These are phyloP conservation scores for Suhomyces kilbournensis DNA, from an alignment of 805 yeast species.

Conservation along the genomic window DNA sequence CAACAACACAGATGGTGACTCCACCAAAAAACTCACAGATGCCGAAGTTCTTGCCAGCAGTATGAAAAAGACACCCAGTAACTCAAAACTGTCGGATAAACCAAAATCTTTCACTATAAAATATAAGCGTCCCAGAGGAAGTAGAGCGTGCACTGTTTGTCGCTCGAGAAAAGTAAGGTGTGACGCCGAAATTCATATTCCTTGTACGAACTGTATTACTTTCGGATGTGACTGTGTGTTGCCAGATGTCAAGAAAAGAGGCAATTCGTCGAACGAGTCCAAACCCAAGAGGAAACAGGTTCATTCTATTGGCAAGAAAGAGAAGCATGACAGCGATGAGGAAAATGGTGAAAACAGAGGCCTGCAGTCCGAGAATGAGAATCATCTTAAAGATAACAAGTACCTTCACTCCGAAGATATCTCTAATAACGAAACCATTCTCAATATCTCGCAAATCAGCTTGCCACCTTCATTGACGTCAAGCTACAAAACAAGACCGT, in stretches of 20 bases:
- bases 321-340: not conserved
- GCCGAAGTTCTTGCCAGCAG: constrained; percentile 3
- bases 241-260: constrained; percentile 56
- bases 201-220: constrained; percentile 63
- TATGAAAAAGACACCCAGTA: not conserved
- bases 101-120: constrained; percentile 46
- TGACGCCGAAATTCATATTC: constrained; percentile 56
- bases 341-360: constrained; percentile 1
- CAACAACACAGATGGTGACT: not conserved
- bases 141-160: constrained; percentile 76
- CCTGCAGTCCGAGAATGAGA: not conserved
- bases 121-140: constrained; percentile 57
- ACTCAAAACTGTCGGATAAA: constrained; percentile 16
- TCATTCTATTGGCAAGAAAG: not conserved
- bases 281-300: constrained; percentile 13
- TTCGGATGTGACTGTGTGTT: constrained; percentile 69
- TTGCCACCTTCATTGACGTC: constrained; percentile 45
- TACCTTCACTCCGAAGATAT: not conserved
- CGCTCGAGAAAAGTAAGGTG: constrained; percentile 78
- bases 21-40: constrained; percentile 1
- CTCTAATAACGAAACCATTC: constrained; percentile 32
- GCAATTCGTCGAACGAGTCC: constrained; percentile 19
- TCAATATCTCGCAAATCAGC: constrained; percentile 39
- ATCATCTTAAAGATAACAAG: not conserved
- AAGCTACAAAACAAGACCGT: constrained; percentile 37